phyloP scores from a whole-genome alignment of 2,329 filamentous ascomycete species.

The Sphaerulina musiva region DNA sequence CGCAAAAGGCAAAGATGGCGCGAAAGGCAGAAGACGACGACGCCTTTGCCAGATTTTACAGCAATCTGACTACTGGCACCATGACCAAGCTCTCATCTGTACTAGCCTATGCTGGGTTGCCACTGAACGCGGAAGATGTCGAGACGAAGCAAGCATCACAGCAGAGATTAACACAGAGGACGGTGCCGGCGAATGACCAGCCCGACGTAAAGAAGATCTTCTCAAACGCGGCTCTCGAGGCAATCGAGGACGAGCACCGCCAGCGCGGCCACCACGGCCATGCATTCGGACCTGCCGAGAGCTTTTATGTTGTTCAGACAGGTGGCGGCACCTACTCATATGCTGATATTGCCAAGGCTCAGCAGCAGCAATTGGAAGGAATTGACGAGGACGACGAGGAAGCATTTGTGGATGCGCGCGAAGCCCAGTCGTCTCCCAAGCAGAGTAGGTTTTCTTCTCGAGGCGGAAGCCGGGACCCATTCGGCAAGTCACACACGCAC shows the following conservation, averaged over 20 bases:
- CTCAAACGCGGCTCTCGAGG: slow-evolving; percentile 75
- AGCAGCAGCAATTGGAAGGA: slow-evolving; percentile 38
- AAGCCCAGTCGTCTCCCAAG: slow-evolving; percentile 48
- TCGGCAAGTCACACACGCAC: slow-evolving; percentile 55
- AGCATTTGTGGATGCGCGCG: slow-evolving; percentile 82
- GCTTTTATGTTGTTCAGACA: slow-evolving; percentile 91
- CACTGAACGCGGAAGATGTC: slow-evolving; percentile 47
- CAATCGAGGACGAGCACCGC: slow-evolving; percentile 59
- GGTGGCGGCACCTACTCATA: slow-evolving; percentile 90
- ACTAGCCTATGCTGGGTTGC: slow-evolving; percentile 85
- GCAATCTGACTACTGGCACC: slow-evolving; percentile 70
- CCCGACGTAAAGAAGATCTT: slow-evolving; percentile 79
- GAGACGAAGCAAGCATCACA: slow-evolving; percentile 22
- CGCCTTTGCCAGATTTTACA: slow-evolving; percentile 86
- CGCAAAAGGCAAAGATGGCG: slow-evolving; percentile 11
- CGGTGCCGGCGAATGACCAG: slow-evolving; percentile 30
- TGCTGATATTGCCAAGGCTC: slow-evolving; percentile 61
- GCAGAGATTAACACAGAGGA: slow-evolving; percentile 29
- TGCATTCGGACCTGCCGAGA: slow-evolving; percentile 51
- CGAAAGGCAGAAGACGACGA: slow-evolving; percentile 44
- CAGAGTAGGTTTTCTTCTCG: slow-evolving; percentile 36
- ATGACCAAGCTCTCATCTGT: slow-evolving; percentile 86
- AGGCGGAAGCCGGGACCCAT: slow-evolving; percentile 34
- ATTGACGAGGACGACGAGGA: slow-evolving; percentile 57
- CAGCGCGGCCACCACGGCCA: slow-evolving; percentile 47